Percentiles rank a stretch among this genome's conserved stretches.
These are phyloP conservation scores for Aspergillus homomorphus DNA, from an alignment of 495 filamentous ascomycete genomes.

Conservation along the genomic window DNA sequence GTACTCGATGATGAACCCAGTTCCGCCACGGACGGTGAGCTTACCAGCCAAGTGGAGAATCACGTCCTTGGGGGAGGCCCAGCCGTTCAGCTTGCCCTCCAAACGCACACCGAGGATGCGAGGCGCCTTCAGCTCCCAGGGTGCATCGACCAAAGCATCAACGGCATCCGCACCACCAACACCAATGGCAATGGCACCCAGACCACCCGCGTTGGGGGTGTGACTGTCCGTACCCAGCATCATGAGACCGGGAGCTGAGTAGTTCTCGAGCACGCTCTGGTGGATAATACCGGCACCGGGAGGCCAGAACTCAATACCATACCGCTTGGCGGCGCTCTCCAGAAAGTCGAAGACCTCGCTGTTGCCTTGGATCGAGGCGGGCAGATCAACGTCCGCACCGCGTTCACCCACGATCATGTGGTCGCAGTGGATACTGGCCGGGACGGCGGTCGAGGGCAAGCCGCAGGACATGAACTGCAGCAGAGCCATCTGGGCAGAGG, in stretches of 20 bases:
- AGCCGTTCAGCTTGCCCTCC: constrained; percentile 78
- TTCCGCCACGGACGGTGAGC: constrained; percentile 91
- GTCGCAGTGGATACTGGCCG: constrained; percentile 97
- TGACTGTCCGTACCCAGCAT: constrained; percentile 99
- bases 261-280: constrained; percentile 97
- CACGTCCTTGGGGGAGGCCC: constrained; percentile 93
- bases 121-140: constrained; percentile 96
- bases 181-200: constrained; percentile 93
- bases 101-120: constrained; percentile 83
- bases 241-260: constrained; percentile 95
- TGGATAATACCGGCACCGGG: constrained; percentile 99
- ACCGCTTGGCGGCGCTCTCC: constrained; percentile 90
- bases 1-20: constrained; percentile 93
- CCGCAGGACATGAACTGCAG: constrained; percentile 98
- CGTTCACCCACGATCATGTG: constrained; percentile 93
- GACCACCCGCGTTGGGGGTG: constrained; percentile 91
- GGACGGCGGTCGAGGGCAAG: constrained; percentile 86
- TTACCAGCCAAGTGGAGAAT: constrained; percentile 86
- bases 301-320: constrained; percentile 98
- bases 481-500: constrained; percentile 95
- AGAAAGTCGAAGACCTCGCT: constrained; percentile 97
- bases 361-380: constrained; percentile 84
- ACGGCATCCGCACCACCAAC: constrained; percentile 97
- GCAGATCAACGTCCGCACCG: constrained; percentile 84
- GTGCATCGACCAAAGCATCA: constrained; percentile 91